Evolutionary conservation across 225 moss, liverwort and hornwort species (phyloP).

Genomic region (Physcomitrellopsis africana): DNA sequence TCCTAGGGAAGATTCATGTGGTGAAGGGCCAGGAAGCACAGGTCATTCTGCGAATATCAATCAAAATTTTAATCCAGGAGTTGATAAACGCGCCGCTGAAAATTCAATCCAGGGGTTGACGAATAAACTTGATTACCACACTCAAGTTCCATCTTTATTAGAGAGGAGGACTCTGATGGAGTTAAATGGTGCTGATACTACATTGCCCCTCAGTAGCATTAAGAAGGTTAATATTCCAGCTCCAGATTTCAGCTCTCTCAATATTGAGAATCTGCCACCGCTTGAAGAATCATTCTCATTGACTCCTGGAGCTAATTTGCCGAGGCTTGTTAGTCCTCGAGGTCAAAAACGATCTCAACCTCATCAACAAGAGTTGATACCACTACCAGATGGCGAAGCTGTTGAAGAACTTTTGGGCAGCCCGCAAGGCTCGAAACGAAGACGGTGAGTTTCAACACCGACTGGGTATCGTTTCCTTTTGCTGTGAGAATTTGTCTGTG

Average conservation of each 20-base stretch:
- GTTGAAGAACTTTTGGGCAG: conserved; percentile 69
- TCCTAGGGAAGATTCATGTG: conserved; percentile 41
- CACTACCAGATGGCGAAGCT: conserved; percentile 55
- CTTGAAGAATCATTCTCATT: conserved; percentile 42
- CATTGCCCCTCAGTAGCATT: conserved; percentile 21
- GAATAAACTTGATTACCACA: neutral
- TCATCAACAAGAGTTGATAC: conserved; percentile 55
- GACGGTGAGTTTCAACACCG: conserved; percentile 46
- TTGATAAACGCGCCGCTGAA: neutral
- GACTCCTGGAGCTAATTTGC: conserved; percentile 29
- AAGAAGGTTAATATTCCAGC: conserved; percentile 34
- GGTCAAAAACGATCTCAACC: conserved; percentile 59
- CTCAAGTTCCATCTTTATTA: conserved; percentile 37
- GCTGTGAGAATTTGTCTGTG: neutral
- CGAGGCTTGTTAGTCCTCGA: conserved; percentile 38
- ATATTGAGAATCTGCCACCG: conserved; percentile 41
- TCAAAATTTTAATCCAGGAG: conserved; percentile 46
- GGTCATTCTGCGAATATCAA: conserved; percentile 42
- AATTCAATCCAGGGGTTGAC: too few species aligned
- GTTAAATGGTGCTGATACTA: conserved; percentile 29
- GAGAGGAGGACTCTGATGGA: conserved; percentile 59
- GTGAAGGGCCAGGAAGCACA: conserved; percentile 41
- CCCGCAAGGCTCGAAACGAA: conserved; percentile 68
- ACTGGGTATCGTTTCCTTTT: neutral
- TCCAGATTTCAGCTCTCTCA: conserved; percentile 48